Percentiles rank a stretch among this genome's conserved stretches.
These are phyloP conservation scores for Orychophragmus violaceus DNA, from an alignment of 345 rosid species.

Conservation along the genomic window DNA sequence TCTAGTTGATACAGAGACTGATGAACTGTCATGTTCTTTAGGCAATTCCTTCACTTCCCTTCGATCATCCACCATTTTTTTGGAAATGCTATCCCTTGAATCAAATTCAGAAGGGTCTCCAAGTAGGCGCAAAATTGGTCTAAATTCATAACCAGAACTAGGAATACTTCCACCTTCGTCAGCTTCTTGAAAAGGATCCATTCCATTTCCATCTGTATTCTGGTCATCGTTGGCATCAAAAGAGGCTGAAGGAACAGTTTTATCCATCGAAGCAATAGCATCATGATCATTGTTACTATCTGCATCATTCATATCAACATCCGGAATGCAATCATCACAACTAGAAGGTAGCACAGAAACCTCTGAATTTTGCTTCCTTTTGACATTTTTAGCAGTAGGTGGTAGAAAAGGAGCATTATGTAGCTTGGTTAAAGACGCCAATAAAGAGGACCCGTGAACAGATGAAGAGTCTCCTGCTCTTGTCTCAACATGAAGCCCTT, in stretches of 20 bases:
- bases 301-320: constrained; percentile 61
- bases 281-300: constrained; percentile 44
- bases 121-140: constrained; percentile 60
- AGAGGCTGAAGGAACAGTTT: constrained; percentile 29
- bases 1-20: constrained; percentile 40
- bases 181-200: constrained; percentile 45
- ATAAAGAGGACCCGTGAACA: constrained; percentile 70
- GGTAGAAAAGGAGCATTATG: constrained; percentile 49
- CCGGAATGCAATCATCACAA: constrained; percentile 41
- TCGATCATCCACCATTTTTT: constrained; percentile 48
- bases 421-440: constrained; percentile 64
- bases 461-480: constrained; percentile 77
- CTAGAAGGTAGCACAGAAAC: constrained; percentile 47
- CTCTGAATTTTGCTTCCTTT: constrained; percentile 52
- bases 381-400: constrained; percentile 44
- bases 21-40: constrained; percentile 43
- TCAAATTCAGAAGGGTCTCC: constrained; percentile 52
- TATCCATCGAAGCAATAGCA: constrained; percentile 38
- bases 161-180: constrained; percentile 48
- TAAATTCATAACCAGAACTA: constrained; percentile 44
- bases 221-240: constrained; percentile 43
- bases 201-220: constrained; percentile 42
- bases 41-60: constrained; percentile 43
- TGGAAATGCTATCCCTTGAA: constrained; percentile 48
- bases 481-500: constrained; percentile 68